Evolutionary conservation across 495 filamentous ascomycete species (phyloP).

Genomic region (Rusavskia elegans): DNA sequence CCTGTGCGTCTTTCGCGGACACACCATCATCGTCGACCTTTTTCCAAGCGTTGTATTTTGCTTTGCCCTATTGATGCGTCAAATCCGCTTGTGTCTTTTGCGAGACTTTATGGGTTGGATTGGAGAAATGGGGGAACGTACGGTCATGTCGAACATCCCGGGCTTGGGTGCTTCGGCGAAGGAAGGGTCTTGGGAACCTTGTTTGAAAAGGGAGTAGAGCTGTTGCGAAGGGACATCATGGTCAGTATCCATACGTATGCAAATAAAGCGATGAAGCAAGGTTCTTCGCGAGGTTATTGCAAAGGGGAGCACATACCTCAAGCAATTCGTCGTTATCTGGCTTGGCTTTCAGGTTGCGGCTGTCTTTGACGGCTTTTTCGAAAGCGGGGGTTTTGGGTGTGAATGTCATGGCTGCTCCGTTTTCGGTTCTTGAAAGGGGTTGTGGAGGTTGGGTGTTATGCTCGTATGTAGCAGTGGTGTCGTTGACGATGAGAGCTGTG

Average conservation of each 20-base stretch:
- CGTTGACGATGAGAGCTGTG: too few species aligned
- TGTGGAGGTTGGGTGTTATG: too few species aligned
- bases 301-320: conserved; percentile 29
- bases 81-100: background rate
- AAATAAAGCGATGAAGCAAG: background rate
- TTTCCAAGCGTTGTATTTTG: conserved; percentile 64
- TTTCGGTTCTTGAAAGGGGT: too few species aligned
- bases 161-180: conserved; percentile 26
- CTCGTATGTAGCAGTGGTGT: too few species aligned
- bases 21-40: conserved; percentile 37
- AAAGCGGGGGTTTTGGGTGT: conserved; percentile 12
- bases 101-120: background rate
- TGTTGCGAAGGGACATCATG: background rate
- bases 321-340: conserved; percentile 37
- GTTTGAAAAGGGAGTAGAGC: conserved; percentile 43
- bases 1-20: conserved; percentile 47
- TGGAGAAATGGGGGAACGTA: conserved; percentile 10
- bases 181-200: conserved; percentile 28
- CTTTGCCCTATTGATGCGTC: conserved; percentile 44
- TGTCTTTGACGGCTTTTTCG: conserved; percentile 41
- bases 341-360: conserved; percentile 38
- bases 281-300: background rate
- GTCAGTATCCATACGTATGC: background rate
- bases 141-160: conserved; percentile 38
- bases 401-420: background rate